Conservation (phyloP, 2,329 filamentous ascomycete species). For the Colletotrichum tanaceti region DNA sequence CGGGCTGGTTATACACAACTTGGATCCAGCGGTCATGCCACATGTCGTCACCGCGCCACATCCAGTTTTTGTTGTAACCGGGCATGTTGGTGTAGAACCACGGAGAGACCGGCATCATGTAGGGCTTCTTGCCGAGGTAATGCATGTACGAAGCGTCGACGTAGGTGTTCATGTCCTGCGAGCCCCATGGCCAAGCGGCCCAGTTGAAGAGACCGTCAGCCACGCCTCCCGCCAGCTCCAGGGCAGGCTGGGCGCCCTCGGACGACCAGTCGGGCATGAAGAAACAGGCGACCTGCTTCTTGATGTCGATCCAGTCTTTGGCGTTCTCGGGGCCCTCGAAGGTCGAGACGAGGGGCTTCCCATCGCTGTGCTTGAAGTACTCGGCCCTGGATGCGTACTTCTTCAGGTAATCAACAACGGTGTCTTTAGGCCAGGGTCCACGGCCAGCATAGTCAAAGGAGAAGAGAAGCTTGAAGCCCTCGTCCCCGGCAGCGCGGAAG, state of each 20-base stretch:
- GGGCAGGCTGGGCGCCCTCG: constrained; percentile 47
- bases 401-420: constrained; percentile 8
- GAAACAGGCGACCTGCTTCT: constrained; percentile 51
- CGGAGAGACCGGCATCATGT: constrained; percentile 66
- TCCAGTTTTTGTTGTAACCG: constrained; percentile 64
- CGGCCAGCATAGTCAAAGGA: constrained; percentile 26
- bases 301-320: constrained; percentile 57
- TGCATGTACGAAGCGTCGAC: constrained; percentile 40
- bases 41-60: constrained; percentile 68
- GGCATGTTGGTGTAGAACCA: constrained; percentile 71
- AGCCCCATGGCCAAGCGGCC: constrained; percentile 51
- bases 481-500: constrained; percentile 7
- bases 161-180: constrained; percentile 38
- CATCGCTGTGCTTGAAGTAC: constrained; percentile 42
- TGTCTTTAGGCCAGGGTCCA: not conserved
- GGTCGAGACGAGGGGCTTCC: constrained; percentile 52
- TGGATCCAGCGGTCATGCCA: constrained; percentile 70
- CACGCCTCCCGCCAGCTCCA: constrained; percentile 56
- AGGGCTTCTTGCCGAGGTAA: constrained; percentile 59
- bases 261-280: constrained; percentile 59
- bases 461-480: constrained; percentile 22
- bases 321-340: constrained; percentile 56
- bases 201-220: constrained; percentile 53
- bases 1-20: constrained; percentile 67
- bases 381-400: constrained; percentile 14